Conservation (phyloP, 169 alveolate genomes). For the Prorocentrum cordatum region DNA sequence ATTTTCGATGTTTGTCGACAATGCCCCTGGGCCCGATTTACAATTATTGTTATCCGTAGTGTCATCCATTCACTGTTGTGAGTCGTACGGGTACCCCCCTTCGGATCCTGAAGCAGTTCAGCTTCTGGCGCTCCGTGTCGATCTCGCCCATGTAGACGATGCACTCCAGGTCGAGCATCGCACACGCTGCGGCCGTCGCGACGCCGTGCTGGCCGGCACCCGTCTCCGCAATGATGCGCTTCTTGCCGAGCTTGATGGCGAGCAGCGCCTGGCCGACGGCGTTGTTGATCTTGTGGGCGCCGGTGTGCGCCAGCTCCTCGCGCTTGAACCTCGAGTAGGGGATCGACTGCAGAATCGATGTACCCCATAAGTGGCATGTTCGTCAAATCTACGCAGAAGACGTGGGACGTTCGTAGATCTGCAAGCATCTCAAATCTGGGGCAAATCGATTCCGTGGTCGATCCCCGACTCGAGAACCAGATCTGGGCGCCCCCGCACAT, state of each 20-base stretch:
- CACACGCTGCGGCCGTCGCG: conserved; percentile 71
- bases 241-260: conserved; percentile 72
- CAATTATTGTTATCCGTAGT: no score
- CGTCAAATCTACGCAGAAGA: no score
- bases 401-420: no score
- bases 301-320: conserved; percentile 72
- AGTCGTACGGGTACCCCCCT: no score
- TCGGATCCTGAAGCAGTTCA: conserved; percentile 45
- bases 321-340: conserved; percentile 71
- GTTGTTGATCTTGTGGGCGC: conserved; percentile 73
- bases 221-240: conserved; percentile 72
- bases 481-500: conserved; percentile 70
- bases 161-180: conserved; percentile 54
- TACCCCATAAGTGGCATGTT: no score
- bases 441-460: no score
- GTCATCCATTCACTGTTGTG: no score
- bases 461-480: no score
- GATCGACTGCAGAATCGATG: no score
- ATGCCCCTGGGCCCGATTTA: no score
- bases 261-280: conserved; percentile 55
- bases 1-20: no score
- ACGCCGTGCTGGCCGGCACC: conserved; percentile 76
- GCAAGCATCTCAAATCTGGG: no score
- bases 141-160: conserved; percentile 72
- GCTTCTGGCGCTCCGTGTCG: conserved; percentile 71